Base-by-base conservation (phyloP, 495 filamentous ascomycete genomes). In the Cairneyella variabilis region DNA sequence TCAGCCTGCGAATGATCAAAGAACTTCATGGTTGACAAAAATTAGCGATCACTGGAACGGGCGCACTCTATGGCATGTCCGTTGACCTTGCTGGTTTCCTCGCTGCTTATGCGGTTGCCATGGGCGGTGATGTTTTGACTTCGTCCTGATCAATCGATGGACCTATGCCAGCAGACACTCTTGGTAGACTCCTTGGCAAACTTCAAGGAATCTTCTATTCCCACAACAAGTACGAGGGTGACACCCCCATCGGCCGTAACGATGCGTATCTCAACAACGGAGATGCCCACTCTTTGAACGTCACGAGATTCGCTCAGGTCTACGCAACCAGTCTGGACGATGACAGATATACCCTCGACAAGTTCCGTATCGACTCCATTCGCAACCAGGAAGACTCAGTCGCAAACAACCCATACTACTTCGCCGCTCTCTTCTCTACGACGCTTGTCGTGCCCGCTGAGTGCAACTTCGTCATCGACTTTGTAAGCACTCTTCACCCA, bases 61-160 rank as follows among this genome's bases (percentile, higher is more conserved):
- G n/a, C n/a, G 16, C 48, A 69, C 71, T 72, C 3, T 77, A 71
- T 41, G 73, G 72, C 6, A 77, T 81, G 73, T 70, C 68, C 11
- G 25, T 71, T 11, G 78, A 80, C 46, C 59, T 80, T 11, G 74
- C 65, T 1, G 66, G 69, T 18, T 66, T 79, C 41, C 71, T 79
- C 10, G 67, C 74, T 10, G 58, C 70, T 17, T 77, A 74, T 63
- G 76, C 75, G 32, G 73, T 74, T 6, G 69, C 75, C 16, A 69
- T 77, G 53, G 71, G 72, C 36, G 76, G 77, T 1, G 63, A 77
- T 48, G 22, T 27, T 11, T 14, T 25, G 9, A 23, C 12, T 10
- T 3, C 14, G n/a, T 17, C n/a, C 12, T 37, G 14, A 17, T 46
- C 40, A 14, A 54, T 54, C 25, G 51, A 28, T 16, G 51, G 51